Evolutionary conservation across 805 yeast species (phyloP).

Genomic region (Kockiozyma suomiensis): DNA sequence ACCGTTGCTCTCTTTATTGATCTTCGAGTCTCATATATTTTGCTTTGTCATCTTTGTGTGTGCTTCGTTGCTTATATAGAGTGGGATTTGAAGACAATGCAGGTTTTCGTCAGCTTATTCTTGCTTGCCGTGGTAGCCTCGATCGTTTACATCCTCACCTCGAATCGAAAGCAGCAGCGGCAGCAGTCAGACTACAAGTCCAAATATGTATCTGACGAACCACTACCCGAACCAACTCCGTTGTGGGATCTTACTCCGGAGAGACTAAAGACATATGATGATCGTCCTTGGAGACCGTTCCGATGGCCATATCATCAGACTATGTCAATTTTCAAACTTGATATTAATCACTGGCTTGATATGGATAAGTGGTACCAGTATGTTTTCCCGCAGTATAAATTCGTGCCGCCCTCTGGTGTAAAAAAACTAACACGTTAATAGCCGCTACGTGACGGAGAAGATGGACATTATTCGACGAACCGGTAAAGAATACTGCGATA

Average conservation of each 20-base stretch:
- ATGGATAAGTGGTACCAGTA: conserved; percentile 68
- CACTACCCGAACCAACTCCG: conserved; percentile 55
- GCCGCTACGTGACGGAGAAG: conserved; percentile 67
- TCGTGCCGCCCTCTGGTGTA: neutral
- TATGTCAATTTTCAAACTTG: conserved; percentile 72
- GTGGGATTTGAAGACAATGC: neutral
- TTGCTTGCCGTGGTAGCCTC: neutral
- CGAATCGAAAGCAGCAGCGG: neutral
- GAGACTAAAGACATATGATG: conserved; percentile 65
- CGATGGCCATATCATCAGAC: conserved; percentile 82
- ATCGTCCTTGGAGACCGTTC: conserved; percentile 80
- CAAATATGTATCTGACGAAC: neutral
- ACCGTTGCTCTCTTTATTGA: no score
- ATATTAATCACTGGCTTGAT: conserved; percentile 74
- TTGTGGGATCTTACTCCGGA: conserved; percentile 64
- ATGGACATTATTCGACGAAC: conserved; percentile 58
- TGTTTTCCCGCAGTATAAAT: neutral
- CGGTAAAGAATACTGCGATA: conserved; percentile 64
- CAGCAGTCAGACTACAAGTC: neutral
- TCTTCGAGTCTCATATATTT: no score
- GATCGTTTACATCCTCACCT: neutral
- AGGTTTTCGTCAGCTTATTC: neutral
- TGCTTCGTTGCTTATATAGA: neutral
- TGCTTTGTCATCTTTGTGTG: neutral
- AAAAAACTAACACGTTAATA: conserved; percentile 17